These are phyloP conservation scores for Claviceps sp. DNA, from an alignment of 2,329 filamentous ascomycete genomes.

Conservation along the genomic window DNA sequence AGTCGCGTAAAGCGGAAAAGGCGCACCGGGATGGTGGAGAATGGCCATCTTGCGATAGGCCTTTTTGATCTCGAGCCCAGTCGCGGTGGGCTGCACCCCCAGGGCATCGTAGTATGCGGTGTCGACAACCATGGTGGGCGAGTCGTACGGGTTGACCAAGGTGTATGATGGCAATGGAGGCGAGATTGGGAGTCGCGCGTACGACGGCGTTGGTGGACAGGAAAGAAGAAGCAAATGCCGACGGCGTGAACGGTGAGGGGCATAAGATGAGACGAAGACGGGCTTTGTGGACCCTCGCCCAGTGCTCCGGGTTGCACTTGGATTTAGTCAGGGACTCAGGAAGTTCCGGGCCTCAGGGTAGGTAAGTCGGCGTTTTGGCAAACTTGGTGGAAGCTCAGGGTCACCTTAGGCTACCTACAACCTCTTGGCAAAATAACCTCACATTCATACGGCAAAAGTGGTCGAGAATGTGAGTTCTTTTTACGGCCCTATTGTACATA, in stretches of 20 bases:
- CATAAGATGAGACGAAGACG: background rate
- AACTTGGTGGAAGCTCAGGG: too few relatives aligned
- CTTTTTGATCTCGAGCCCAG: conserved; percentile 91
- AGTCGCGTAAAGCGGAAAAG: background rate
- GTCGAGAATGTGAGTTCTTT: too few relatives aligned
- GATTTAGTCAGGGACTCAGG: too few relatives aligned
- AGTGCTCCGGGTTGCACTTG: too few relatives aligned
- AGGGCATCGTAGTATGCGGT: conserved; percentile 81
- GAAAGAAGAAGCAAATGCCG: background rate
- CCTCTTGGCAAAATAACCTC: too few relatives aligned
- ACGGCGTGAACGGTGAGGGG: background rate
- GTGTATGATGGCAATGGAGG: background rate
- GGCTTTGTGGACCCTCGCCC: too few relatives aligned
- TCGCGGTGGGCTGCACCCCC: conserved; percentile 71
- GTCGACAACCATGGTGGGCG: conserved; percentile 63
- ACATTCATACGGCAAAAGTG: too few relatives aligned
- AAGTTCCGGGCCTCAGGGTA: too few relatives aligned
- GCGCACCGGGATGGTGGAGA: conserved; percentile 71
- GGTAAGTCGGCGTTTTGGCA: too few relatives aligned
- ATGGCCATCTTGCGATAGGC: conserved; percentile 92
- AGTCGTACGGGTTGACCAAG: background rate
- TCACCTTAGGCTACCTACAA: too few relatives aligned
- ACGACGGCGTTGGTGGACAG: background rate
- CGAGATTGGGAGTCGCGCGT: background rate
- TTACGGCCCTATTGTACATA: too few relatives aligned